Evolutionary conservation across 257 asterid genomes (phyloP), one percentile per base, ranked within the genome.

Genomic region (Buddleja alternifolia): DNA sequence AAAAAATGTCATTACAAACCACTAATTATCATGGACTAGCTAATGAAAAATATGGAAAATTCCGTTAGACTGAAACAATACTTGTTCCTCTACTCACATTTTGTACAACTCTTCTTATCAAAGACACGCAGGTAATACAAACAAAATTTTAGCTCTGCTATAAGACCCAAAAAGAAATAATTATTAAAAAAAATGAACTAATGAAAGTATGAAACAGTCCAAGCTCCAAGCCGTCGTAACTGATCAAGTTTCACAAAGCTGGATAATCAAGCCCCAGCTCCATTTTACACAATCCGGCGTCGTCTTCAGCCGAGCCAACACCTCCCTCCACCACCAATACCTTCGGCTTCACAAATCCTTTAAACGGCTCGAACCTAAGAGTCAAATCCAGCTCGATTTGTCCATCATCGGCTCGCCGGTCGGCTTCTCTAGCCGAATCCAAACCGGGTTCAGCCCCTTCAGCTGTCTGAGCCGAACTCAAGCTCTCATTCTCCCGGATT

Each of bases 371-470:
- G 8, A 79, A 69, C 1, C 97, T 92, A 32, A 90, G 78, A 23
- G 82, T 86, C 73, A 88, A 73, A 57, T 90, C 96, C 75, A 88
- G 83, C 82, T 78, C 84, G 34, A 90, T 67, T n/a, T 70, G 92
- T 6, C 81, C 81, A 1, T 66, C 74, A 8, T 74, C 77, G 51
- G 44, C 69, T 72, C 41, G 42, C 20, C 64, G 11, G 1, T 39
- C 72, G 1, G 34, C 46, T 16, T 54, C 66, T 8, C 29, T 5
- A 15, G 25, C 54, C 9, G 82, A 23, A 50, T 59, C 73, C 47
- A 8, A 39, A 17, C 5, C 72, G 61, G 66, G 67, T 32, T 75
- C 68, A 8, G 50, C 41, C 36, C 41, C 74, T 36, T 48, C 76
- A 12, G 76, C 70, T 36, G 69, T 60, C 40, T 42, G 77, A 24